These are phyloP conservation scores for Shiraia bambusicola DNA, from an alignment of 2,329 filamentous ascomycete genomes.

Conservation along the genomic window DNA sequence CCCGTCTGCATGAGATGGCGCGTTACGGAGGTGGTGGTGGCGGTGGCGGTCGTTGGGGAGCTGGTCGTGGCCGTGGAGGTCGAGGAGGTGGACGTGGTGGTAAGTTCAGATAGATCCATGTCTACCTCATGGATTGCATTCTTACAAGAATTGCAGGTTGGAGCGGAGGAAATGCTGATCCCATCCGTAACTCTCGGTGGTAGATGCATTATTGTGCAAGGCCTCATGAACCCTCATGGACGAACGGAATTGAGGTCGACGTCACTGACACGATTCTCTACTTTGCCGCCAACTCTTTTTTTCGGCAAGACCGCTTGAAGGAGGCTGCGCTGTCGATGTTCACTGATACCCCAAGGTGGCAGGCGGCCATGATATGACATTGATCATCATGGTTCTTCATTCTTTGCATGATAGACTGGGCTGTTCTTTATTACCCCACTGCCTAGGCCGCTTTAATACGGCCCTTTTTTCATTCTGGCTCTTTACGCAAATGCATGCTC, in stretches of 20 bases:
- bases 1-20: conserved; percentile 91
- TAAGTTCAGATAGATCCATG: conserved; percentile 21
- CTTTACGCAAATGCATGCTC: conserved; percentile 1
- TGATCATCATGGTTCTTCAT: conserved; percentile 9
- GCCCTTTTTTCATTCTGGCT: conserved; percentile 5
- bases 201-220: conserved; percentile 19
- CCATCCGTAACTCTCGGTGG: conserved; percentile 46
- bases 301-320: conserved; percentile 8
- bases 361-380: conserved; percentile 15
- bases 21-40: conserved; percentile 86
- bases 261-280: conserved; percentile 15
- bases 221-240: conserved; percentile 7
- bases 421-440: conserved; percentile 24
- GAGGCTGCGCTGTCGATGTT: conserved; percentile 22
- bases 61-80: conserved; percentile 64
- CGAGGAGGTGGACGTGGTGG: conserved; percentile 57
- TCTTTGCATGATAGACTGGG: conserved; percentile 29
- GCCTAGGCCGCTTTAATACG: conserved; percentile 8
- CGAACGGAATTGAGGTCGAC: conserved; percentile 18
- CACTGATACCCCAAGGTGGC: conserved; percentile 36
- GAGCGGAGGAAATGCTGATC: conserved; percentile 44
- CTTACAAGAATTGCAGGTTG: conserved; percentile 32
- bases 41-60: conserved; percentile 67
- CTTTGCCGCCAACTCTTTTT: conserved; percentile 11
- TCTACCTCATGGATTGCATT: conserved; percentile 1